Conservation (phyloP, 2,329 filamentous ascomycete species). For the Davidsoniella neocaledoniae region DNA sequence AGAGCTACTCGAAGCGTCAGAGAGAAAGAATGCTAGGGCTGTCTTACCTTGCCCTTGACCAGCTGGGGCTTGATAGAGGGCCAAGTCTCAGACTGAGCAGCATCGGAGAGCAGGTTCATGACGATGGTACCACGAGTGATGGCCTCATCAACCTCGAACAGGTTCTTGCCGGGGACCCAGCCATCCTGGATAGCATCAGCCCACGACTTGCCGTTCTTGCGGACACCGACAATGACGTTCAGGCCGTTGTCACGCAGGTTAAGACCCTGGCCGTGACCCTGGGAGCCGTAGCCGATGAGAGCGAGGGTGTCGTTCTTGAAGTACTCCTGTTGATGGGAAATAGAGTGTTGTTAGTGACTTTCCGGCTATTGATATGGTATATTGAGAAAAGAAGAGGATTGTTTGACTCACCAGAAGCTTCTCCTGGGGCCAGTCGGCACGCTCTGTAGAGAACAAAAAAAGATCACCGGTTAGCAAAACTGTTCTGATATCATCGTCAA, state of each 20-base stretch:
- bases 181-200: constrained; percentile 93
- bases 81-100: constrained; percentile 98
- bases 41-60: constrained; percentile 85
- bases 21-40: neutral
- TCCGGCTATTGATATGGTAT: neutral
- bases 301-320: constrained; percentile 99
- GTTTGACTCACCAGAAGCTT: constrained; percentile 72
- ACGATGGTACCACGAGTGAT: constrained; percentile 84
- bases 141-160: constrained; percentile 95
- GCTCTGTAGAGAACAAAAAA: constrained; percentile 42
- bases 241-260: constrained; percentile 99
- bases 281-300: constrained; percentile 94
- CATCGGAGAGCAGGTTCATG: constrained; percentile 98
- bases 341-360: constrained; percentile 1
- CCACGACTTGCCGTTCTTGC: constrained; percentile 97
- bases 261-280: constrained; percentile 97
- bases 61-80: constrained; percentile 94
- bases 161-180: constrained; percentile 96
- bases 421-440: constrained; percentile 94
- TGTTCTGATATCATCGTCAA: neutral
- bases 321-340: constrained; percentile 51
- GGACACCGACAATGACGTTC: constrained; percentile 96
- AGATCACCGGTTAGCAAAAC: constrained; percentile 3
- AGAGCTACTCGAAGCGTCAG: neutral
- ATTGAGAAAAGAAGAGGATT: neutral